Conservation (phyloP, 2,329 filamentous ascomycete genomes). For the Calonectria pauciramosa region DNA sequence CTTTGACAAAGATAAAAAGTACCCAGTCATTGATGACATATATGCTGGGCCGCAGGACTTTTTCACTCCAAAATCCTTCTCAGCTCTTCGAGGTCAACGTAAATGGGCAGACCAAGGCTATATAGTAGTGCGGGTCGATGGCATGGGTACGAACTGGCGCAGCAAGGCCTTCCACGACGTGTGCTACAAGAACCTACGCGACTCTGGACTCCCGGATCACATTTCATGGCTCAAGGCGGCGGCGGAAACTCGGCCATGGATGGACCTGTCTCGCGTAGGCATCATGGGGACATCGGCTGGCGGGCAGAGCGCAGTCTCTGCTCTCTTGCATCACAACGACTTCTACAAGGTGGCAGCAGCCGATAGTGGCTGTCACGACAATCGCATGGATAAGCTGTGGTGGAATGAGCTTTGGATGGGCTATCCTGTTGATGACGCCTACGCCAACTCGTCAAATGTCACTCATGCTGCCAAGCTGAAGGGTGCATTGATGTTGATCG, state of each 20-base stretch:
- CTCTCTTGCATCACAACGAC: slow-evolving; percentile 43
- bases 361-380: slow-evolving; percentile 49
- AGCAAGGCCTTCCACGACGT: slow-evolving; percentile 48
- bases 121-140: slow-evolving; percentile 47
- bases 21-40: slow-evolving; percentile 47
- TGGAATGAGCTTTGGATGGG: slow-evolving; percentile 53
- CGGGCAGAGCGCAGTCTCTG: slow-evolving; percentile 47
- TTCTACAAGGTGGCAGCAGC: slow-evolving; percentile 48
- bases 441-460: slow-evolving; percentile 45
- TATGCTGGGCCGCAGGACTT: slow-evolving; percentile 48
- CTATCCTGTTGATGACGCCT: slow-evolving; percentile 47
- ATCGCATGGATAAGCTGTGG: slow-evolving; percentile 48
- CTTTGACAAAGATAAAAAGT: slow-evolving; percentile 42
- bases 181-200: slow-evolving; percentile 47
- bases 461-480: slow-evolving; percentile 46
- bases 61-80: slow-evolving; percentile 44
- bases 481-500: slow-evolving; percentile 46
- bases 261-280: slow-evolving; percentile 47
- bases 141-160: slow-evolving; percentile 51
- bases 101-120: slow-evolving; percentile 48
- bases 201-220: slow-evolving; percentile 47
- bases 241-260: slow-evolving; percentile 43
- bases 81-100: slow-evolving; percentile 27
- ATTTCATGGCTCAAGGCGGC: slow-evolving; percentile 48
- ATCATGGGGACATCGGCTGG: slow-evolving; percentile 48